Evolutionary conservation across 1,284 basidiomycete species (phyloP), one percentile per base, ranked within the genome.

Genomic region (Cutaneotrichosporon sp.): DNA sequence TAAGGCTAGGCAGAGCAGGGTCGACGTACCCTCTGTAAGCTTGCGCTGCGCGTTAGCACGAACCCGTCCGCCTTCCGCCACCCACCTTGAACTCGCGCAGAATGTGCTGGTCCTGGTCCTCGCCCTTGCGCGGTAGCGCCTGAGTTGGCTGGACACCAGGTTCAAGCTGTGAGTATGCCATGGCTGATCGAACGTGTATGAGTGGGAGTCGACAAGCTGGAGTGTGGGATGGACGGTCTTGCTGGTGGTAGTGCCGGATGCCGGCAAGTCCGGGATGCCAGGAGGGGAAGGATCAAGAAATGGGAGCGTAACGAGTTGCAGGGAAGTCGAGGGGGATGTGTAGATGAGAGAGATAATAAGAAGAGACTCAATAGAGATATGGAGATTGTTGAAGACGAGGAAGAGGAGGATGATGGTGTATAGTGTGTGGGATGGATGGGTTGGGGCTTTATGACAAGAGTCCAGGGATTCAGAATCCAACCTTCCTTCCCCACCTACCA

Each of bases 41-140:
- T 78, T 78, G 60, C 70, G 66, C 86, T 67, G 82, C 10, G 57
- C 13, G 21, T 26, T n/a, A 56, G 53, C 53, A 47, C 18, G 18
- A 46, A 18, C 42, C 18, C 16, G 42, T 18, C 18, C 42, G 7
- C 14, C 3, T 46, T 18, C 5, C 42, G 51, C 30, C 47, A 64
- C 72, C n/a, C 22, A 70, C 68, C 64, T 70, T 64, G 67, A 71
- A 70, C 61, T 72, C 72, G 49, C 64, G 65, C n/a, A 73, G 36
- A 22, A 76, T 66, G 47, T 71, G 70, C 18, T 68, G 66, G 34
- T 65, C 66, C 30, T 69, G 66, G 30, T 69, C 73, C 0, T 60
- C 67, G 13, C 67, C 67, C 56, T 73, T 75, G 51, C 70, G 32
- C 14, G 40, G 14, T 30, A 14, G 42, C 18, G 52, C 40, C 26